Evolutionary conservation across 129 eudicot genomes (phyloP), one percentile per base, ranked within the genome.

Genomic region (Erigeron canadensis): DNA sequence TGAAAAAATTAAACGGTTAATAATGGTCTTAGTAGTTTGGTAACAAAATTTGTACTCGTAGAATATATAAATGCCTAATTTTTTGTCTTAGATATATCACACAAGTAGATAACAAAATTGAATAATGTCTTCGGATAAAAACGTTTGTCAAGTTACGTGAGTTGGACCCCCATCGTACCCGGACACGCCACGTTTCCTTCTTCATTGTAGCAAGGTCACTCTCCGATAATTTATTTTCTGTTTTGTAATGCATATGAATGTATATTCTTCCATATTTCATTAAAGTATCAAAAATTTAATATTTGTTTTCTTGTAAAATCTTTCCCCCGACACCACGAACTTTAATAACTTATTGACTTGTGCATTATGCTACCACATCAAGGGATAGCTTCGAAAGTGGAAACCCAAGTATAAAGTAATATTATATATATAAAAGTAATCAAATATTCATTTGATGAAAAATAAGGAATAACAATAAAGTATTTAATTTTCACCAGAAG

Each of bases 171-270:
- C 61, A 73, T 61, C 46, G 34, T 34, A 73, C 69, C 41, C 61
- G 61, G 70, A 48, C 77, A 46, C 70, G 77, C 70, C 77, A 73
- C 69, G 77, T 73, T 61, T 73, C 77, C 60, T 73, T 72, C 68
- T 73, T 72, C 67, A 15, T 13, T 11, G 44, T 56, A 71, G 38
- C 38, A 54, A 28, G 74, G n/a, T 18, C 34, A 39, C 5, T 45
- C 46, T 34, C 50, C 51, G 39, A 69, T 38, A 37, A 69, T 37
- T 39, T 41, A 58, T 22, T 12, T 54, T 54, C 10, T 5, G 41
- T 8, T 71, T 56, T 71, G 39, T 44, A 34, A 2, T 61, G 10
- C 37, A 6, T 18, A 7, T n/a, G 7, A 7, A 16, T 28, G 1
- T 28, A 28, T 58, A 19, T 48, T 55, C 59, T 17, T 54, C 5